phyloP scores from a whole-genome alignment of 805 yeast species.

The Maudiozyma saulgeensis region DNA sequence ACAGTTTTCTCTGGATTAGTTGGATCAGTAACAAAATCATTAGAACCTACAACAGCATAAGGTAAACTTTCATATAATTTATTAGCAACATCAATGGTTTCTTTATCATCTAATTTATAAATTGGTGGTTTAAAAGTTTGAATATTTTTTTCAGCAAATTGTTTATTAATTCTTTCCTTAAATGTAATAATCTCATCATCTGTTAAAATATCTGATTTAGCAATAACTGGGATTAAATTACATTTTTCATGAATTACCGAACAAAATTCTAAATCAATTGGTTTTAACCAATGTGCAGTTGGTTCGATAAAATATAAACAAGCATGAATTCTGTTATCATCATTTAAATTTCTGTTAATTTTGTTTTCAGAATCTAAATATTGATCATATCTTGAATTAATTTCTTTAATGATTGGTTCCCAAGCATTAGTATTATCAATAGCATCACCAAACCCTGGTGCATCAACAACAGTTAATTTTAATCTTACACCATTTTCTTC shows the following conservation, averaged over 20 bases:
- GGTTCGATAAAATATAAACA: conserved; percentile 92
- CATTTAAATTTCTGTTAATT: conserved; percentile 49
- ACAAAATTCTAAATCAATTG: conserved; percentile 84
- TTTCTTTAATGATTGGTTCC: conserved; percentile 87
- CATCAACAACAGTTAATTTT: conserved; percentile 71
- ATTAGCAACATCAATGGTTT: conserved; percentile 54
- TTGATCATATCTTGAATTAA: conserved; percentile 75
- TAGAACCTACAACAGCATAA: conserved; percentile 91
- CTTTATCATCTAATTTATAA: conserved; percentile 79
- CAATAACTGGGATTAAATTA: conserved; percentile 87
- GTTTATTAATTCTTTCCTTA: conserved; percentile 69
- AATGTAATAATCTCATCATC: conserved; percentile 73
- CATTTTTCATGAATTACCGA: conserved; percentile 81
- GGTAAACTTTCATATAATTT: conserved; percentile 69
- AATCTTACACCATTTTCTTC: conserved; percentile 92
- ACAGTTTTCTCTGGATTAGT: conserved; percentile 81
- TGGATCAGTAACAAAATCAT: conserved; percentile 50
- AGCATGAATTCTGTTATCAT: conserved; percentile 86
- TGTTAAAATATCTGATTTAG: conserved; percentile 87
- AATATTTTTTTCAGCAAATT: conserved; percentile 65
- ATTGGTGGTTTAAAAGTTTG: conserved; percentile 67
- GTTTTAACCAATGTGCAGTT: conserved; percentile 85
- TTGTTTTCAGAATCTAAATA: conserved; percentile 86
- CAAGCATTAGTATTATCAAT: conserved; percentile 73
- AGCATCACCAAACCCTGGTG: conserved; percentile 91